These are phyloP conservation scores for Podospora pseudoanserina DNA, from an alignment of 495 filamentous ascomycete genomes.

Conservation along the genomic window DNA sequence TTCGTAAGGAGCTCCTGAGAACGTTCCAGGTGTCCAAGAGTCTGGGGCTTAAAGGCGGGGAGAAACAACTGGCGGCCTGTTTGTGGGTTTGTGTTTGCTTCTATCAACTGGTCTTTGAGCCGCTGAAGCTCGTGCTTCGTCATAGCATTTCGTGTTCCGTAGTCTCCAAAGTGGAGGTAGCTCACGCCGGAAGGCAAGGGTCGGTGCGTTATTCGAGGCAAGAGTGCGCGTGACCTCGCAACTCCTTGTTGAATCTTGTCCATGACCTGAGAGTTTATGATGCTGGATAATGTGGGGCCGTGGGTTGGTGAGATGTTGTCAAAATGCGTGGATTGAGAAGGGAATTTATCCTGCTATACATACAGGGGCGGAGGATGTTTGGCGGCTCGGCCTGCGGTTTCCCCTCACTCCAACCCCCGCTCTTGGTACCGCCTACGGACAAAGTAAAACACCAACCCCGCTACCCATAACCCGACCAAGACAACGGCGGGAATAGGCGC, in stretches of 20 bases:
- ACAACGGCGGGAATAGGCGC: slow-evolving; percentile 48
- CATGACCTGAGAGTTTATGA: background rate
- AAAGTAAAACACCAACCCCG: slow-evolving; percentile 44
- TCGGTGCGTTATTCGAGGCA: background rate
- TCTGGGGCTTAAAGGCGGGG: slow-evolving; percentile 23
- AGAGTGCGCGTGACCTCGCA: no score
- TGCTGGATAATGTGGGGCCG: background rate
- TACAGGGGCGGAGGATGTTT: background rate
- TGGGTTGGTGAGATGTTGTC: background rate
- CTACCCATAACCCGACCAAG: slow-evolving; percentile 43
- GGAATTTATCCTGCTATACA: background rate
- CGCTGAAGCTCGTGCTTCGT: background rate
- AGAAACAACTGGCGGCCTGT: slow-evolving; percentile 21
- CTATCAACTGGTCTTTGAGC: slow-evolving; percentile 23
- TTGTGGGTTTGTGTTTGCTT: slow-evolving; percentile 22
- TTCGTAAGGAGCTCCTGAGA: background rate
- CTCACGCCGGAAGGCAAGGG: background rate
- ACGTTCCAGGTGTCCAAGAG: slow-evolving; percentile 5
- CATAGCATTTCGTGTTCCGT: background rate
- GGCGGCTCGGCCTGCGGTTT: background rate
- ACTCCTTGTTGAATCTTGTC: no score
- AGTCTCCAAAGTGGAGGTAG: background rate
- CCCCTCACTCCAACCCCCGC: background rate
- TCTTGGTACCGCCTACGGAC: slow-evolving; percentile 19
- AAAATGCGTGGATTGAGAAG: background rate